A percentile compares a stretch with the other conserved stretches of the same genome.
These are phyloP conservation scores for Pseudonitzschia multistriata DNA, from an alignment of 108 stramenopile species.

Conservation along the genomic window DNA sequence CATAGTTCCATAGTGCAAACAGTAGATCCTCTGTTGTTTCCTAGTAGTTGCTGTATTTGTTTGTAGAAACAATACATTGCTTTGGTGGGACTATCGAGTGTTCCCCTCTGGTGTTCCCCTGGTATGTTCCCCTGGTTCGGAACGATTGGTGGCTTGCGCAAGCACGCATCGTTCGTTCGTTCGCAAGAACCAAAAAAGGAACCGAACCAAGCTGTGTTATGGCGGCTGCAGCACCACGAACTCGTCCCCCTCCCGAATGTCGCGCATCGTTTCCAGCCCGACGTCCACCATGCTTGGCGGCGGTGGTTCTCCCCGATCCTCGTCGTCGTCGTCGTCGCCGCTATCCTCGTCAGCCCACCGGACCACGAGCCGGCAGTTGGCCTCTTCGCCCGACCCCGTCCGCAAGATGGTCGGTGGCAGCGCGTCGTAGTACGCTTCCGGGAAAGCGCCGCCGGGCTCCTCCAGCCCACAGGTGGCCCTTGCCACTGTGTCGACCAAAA, in stretches of 20 bases:
- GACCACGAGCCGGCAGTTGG: neutral
- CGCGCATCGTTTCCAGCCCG: neutral
- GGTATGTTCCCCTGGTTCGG: no score
- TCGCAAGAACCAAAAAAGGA: no score
- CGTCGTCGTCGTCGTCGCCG: neutral
- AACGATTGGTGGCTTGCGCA: no score
- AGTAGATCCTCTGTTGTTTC: no score
- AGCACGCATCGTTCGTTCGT: no score
- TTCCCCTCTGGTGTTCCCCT: no score
- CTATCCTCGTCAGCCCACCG: neutral
- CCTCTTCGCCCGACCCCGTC: neutral
- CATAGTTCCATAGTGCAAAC: no score
- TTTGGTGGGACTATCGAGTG: no score
- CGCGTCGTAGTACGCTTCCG: neutral
- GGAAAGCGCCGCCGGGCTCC: neutral
- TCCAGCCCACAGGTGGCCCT: no score
- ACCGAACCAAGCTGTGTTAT: no score
- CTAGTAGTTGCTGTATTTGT: no score
- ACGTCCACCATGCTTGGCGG: neutral
- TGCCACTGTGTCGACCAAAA: neutral
- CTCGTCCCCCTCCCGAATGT: neutral
- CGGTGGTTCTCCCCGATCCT: neutral
- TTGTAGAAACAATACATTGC: no score
- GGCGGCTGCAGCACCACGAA: slow-evolving; percentile 29
- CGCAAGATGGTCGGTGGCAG: neutral